Conservation (phyloP, 2,329 filamentous ascomycete species). For the Cladosporium cucumerinum region DNA sequence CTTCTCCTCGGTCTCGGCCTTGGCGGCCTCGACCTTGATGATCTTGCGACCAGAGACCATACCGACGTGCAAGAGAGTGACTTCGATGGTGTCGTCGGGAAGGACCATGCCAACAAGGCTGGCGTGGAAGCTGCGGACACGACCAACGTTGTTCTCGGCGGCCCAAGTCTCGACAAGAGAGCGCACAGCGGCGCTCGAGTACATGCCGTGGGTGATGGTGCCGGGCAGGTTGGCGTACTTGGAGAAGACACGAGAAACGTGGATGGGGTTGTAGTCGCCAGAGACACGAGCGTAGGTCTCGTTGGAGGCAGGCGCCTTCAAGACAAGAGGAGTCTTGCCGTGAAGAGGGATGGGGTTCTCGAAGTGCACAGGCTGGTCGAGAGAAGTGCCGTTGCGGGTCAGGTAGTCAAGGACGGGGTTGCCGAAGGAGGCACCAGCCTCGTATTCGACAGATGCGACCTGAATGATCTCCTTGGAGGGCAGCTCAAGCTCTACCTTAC, state of each 20-base stretch:
- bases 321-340: slow-evolving; percentile 80
- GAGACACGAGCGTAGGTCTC: slow-evolving; percentile 97
- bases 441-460: slow-evolving; percentile 95
- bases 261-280: slow-evolving; percentile 97
- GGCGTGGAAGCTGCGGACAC: slow-evolving; percentile 95
- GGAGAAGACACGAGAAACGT: slow-evolving; percentile 95
- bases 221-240: slow-evolving; percentile 93
- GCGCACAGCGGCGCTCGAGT: slow-evolving; percentile 93
- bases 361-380: slow-evolving; percentile 95
- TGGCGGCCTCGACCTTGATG: slow-evolving; percentile 96
- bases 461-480: slow-evolving; percentile 97
- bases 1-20: slow-evolving; percentile 94
- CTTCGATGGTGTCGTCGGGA: slow-evolving; percentile 90
- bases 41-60: slow-evolving; percentile 99
- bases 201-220: slow-evolving; percentile 99
- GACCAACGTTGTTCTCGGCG: slow-evolving; percentile 96
- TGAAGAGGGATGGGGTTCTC: slow-evolving; percentile 96
- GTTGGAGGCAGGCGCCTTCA: slow-evolving; percentile 92
- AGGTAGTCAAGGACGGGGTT: slow-evolving; percentile 98
- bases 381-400: slow-evolving; percentile 81
- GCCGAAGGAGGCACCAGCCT: slow-evolving; percentile 83
- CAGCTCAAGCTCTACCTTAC: slow-evolving; percentile 88
- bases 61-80: slow-evolving; percentile 92
- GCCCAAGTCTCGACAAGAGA: slow-evolving; percentile 98
- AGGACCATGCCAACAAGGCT: slow-evolving; percentile 98